Evolutionary conservation across 371 early-diverging fungal species (phyloP).

Genomic region (Apophysomyces ossiformis): DNA sequence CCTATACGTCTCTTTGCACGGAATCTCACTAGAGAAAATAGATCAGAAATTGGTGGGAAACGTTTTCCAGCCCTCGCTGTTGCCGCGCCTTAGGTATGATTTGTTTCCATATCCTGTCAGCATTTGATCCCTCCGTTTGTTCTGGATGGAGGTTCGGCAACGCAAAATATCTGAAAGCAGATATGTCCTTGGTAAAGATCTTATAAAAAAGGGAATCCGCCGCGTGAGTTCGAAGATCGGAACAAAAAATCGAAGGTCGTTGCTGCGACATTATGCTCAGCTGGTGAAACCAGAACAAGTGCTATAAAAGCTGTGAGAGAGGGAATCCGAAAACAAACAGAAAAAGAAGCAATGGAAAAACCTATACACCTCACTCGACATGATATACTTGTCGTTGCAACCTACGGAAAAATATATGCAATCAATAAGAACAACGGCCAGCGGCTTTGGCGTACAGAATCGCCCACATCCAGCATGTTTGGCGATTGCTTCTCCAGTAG

Average conservation of each 20-base stretch:
- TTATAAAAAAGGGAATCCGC: background rate
- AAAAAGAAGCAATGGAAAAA: background rate
- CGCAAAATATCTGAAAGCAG: too few species aligned
- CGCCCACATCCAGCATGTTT: background rate
- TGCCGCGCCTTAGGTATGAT: too few species aligned
- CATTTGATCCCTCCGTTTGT: too few species aligned
- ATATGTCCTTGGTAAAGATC: too few species aligned
- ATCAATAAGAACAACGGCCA: slow-evolving; percentile 34
- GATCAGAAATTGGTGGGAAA: too few species aligned
- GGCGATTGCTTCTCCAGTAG: background rate
- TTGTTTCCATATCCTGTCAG: too few species aligned
- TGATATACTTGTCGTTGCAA: slow-evolving; percentile 37
- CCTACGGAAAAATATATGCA: slow-evolving; percentile 41
- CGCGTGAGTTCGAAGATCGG: background rate
- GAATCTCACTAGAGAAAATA: too few species aligned
- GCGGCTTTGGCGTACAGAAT: slow-evolving; percentile 32
- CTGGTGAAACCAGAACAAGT: background rate
- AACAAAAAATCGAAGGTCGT: background rate
- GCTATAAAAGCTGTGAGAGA: background rate
- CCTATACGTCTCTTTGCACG: too few species aligned
- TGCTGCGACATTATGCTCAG: background rate
- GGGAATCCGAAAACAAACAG: background rate
- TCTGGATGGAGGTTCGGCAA: too few species aligned
- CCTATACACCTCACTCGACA: slow-evolving; percentile 15
- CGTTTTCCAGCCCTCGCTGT: too few species aligned